A percentile compares a stretch with the other conserved stretches of the same genome.
phyloP scores from a whole-genome alignment of 768 basidiomycete species.

The Galerina marginata region DNA sequence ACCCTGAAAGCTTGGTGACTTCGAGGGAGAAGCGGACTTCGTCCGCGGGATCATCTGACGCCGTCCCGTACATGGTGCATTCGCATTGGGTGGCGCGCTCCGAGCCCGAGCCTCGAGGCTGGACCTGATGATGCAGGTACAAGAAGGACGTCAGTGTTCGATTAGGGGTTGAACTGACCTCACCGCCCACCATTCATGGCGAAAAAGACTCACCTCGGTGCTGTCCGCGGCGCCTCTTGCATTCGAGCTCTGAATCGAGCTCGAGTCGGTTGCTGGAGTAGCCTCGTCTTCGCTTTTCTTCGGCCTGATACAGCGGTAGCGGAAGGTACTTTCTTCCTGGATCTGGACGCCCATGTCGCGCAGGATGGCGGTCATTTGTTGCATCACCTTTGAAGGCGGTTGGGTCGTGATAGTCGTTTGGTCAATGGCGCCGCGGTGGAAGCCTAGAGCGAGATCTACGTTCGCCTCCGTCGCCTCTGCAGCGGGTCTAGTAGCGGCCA shows the following conservation, averaged over 20 bases:
- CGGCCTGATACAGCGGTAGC: conserved; percentile 76
- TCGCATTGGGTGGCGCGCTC: neutral
- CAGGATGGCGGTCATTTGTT: conserved; percentile 70
- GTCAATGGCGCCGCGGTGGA: conserved; percentile 90
- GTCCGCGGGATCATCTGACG: conserved; percentile 76
- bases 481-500: neutral
- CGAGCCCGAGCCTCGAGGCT: neutral
- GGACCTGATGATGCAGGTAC: neutral
- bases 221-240: neutral
- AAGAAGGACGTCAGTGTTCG: neutral
- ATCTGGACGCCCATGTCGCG: conserved; percentile 83
- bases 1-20: conserved; percentile 81
- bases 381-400: conserved; percentile 78
- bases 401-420: conserved; percentile 80
- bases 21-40: conserved; percentile 96
- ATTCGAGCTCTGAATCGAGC: too few relatives aligned
- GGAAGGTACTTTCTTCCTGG: conserved; percentile 80
- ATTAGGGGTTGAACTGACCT: too few relatives aligned
- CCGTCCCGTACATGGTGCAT: conserved; percentile 64
- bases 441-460: neutral
- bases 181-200: neutral
- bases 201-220: neutral
- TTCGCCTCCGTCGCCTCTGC: neutral
- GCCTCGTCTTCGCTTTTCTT: conserved; percentile 40
- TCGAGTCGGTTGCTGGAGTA: too few relatives aligned